Percentiles rank a stretch among this genome's conserved stretches.
These are phyloP conservation scores for Coprinopsis marcescibilis DNA, from an alignment of 768 basidiomycete genomes.

Conservation along the genomic window DNA sequence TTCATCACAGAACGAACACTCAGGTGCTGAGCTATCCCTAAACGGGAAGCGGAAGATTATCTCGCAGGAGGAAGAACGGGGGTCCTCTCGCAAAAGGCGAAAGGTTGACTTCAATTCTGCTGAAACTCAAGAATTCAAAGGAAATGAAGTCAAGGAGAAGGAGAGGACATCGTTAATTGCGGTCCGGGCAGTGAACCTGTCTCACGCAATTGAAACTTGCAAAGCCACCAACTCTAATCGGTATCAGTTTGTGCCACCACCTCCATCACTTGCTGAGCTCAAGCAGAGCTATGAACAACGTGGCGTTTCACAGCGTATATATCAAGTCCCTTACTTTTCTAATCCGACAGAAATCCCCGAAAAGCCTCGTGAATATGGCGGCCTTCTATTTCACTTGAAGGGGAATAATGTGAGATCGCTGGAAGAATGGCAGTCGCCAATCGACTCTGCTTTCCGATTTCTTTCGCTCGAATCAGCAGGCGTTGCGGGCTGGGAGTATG, in stretches of 20 bases:
- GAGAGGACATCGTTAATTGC: not conserved
- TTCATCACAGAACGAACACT: no score
- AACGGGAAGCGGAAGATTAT: conserved; percentile 77
- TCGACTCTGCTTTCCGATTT: not conserved
- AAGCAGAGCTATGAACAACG: conserved; percentile 36
- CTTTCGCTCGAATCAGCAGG: conserved; percentile 21
- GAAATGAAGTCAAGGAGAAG: conserved; percentile 30
- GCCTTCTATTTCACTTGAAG: conserved; percentile 65
- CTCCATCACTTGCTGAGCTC: conserved; percentile 48
- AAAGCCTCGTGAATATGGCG: conserved; percentile 71
- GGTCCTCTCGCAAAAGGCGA: no score
- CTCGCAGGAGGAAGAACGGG: no score
- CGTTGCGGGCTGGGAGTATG: conserved; percentile 78
- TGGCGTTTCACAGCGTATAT: conserved; percentile 54
- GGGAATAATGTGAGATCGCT: conserved; percentile 53
- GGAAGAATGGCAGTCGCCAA: conserved; percentile 46
- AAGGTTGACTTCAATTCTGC: no score
- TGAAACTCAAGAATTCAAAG: no score
- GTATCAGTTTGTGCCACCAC: conserved; percentile 42
- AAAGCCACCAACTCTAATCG: conserved; percentile 27
- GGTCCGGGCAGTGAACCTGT: conserved; percentile 21
- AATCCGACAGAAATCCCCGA: conserved; percentile 62
- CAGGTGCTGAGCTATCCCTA: no score
- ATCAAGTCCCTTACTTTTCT: conserved; percentile 80
- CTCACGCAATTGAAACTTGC: conserved; percentile 23